Percentiles rank a stretch among this genome's conserved stretches.
Evolutionary conservation across 441 rosid genomes (phyloP).

Genomic region (Gossypium gossypioides): DNA sequence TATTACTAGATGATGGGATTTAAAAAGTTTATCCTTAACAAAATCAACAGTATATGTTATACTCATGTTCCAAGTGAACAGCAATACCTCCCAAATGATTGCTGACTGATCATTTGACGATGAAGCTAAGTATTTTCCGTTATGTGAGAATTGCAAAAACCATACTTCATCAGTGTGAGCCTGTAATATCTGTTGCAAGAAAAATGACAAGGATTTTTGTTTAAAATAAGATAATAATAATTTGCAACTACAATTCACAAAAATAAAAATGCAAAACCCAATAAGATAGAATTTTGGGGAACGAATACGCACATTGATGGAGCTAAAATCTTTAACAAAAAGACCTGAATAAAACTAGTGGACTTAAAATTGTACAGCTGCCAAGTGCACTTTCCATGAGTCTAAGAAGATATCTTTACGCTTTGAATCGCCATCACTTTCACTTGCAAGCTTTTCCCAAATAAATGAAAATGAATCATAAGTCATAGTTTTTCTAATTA

Average conservation of each 20-base stretch:
- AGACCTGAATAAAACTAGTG: neutral
- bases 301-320: neutral
- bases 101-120: slow-evolving; percentile 49
- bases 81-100: slow-evolving; percentile 66
- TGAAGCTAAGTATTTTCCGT: slow-evolving; percentile 65
- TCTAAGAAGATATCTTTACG: neutral
- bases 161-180: slow-evolving; percentile 63
- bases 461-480: neutral
- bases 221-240: neutral
- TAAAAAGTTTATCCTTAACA: neutral
- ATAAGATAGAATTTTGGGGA: neutral
- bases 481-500: neutral
- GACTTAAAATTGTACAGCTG: neutral
- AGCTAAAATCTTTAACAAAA: neutral
- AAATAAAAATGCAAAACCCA: neutral
- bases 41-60: neutral
- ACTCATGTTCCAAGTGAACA: slow-evolving; percentile 2
- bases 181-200: slow-evolving; percentile 41
- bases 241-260: neutral
- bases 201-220: neutral
- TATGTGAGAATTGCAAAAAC: slow-evolving; percentile 69
- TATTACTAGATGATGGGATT: neutral
- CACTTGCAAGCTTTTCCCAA: neutral
- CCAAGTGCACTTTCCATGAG: neutral
- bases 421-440: neutral